Percentiles rank a stretch among this genome's conserved stretches.
Evolutionary conservation across 2,329 filamentous ascomycete species (phyloP).

Genomic region (Talaromyces sp.): DNA sequence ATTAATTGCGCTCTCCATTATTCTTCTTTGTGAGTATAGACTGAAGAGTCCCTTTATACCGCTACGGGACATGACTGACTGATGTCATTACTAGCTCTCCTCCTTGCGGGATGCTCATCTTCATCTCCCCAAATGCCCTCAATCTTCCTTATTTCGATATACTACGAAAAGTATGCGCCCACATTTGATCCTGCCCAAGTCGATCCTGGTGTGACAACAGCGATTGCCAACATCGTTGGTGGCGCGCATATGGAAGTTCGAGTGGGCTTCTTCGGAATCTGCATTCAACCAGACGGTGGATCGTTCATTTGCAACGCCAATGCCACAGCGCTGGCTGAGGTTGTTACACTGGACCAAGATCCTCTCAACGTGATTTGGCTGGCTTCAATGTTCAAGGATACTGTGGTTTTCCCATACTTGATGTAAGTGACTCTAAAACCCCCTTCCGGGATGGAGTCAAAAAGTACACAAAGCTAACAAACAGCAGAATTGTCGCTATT

Average conservation of each 20-base stretch:
- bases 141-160: constrained; percentile 97
- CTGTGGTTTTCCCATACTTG: constrained; percentile 95
- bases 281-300: constrained; percentile 84
- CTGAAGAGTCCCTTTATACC: background rate
- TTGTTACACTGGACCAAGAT: constrained; percentile 86
- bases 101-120: constrained; percentile 93
- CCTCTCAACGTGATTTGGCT: constrained; percentile 97
- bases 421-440: constrained; percentile 56
- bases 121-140: constrained; percentile 90
- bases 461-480: constrained; percentile 14
- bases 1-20: constrained; percentile 86
- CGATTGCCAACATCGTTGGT: constrained; percentile 86
- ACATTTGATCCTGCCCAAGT: constrained; percentile 81
- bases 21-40: constrained; percentile 74
- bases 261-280: constrained; percentile 97
- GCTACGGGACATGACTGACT: background rate
- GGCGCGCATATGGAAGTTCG: constrained; percentile 78
- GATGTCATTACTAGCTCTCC: constrained; percentile 56
- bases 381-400: constrained; percentile 94
- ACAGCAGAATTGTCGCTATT: constrained; percentile 81
- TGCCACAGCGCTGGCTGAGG: constrained; percentile 83
- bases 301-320: constrained; percentile 96
- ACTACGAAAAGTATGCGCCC: constrained; percentile 84
- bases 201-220: constrained; percentile 77
- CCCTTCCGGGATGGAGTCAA: background rate